These are phyloP conservation scores for Babesia sp. DNA, from an alignment of 169 alveolate genomes.

Conservation along the genomic window DNA sequence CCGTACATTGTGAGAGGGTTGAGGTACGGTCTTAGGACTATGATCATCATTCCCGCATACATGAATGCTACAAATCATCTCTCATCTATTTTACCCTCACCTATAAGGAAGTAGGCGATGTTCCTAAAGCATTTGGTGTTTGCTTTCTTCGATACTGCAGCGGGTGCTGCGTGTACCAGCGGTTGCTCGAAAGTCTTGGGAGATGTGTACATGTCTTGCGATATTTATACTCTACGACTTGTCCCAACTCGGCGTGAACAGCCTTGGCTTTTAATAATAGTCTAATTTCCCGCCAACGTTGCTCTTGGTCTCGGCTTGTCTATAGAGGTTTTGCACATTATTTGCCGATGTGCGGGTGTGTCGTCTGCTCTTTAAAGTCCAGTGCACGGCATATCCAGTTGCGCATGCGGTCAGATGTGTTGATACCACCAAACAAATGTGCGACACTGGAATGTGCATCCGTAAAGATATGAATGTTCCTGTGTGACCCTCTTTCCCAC, in stretches of 20 bases:
- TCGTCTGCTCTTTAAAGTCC: background rate
- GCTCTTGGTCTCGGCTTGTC: background rate
- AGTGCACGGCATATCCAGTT: background rate
- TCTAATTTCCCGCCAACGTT: background rate
- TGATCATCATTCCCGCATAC: conserved; percentile 66
- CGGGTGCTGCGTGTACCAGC: background rate
- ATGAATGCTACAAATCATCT: conserved; percentile 43
- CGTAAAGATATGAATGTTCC: background rate
- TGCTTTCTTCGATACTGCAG: conserved; percentile 14
- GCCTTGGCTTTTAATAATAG: background rate
- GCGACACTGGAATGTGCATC: background rate
- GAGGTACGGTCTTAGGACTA: conserved; percentile 47
- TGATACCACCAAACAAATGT: background rate
- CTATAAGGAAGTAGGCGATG: conserved; percentile 54
- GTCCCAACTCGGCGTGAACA: background rate
- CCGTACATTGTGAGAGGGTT: conserved; percentile 47
- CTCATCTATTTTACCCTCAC: background rate
- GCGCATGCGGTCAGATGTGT: background rate
- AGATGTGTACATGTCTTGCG: conserved; percentile 38
- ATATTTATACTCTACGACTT: background rate
- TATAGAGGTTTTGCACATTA: conserved; percentile 2
- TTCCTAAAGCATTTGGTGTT: conserved; percentile 62
- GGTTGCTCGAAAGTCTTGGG: conserved; percentile 32
- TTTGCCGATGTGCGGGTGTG: conserved; percentile 7
- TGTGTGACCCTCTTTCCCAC: background rate